Conservation (phyloP, 805 yeast species). For the Nakazawaea molendinolei region DNA sequence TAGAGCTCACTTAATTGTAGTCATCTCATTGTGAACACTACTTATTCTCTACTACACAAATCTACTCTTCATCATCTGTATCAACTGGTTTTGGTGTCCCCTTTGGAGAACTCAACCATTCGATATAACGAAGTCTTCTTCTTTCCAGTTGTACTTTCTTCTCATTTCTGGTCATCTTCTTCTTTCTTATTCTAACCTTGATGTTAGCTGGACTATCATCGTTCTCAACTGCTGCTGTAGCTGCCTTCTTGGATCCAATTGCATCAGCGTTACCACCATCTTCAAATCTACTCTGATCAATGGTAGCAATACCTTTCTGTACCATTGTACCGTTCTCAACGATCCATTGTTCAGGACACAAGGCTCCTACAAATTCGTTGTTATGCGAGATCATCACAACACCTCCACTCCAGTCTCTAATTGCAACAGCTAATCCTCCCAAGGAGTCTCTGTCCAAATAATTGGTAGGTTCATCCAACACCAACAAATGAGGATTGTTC, state of each 20-base stretch:
- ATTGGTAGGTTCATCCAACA: slow-evolving; percentile 96
- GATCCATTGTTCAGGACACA: slow-evolving; percentile 98
- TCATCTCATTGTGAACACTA: too few relatives aligned
- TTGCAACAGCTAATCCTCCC: slow-evolving; percentile 96
- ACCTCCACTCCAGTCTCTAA: slow-evolving; percentile 97
- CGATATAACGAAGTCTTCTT: slow-evolving; percentile 88
- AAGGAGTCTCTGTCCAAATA: slow-evolving; percentile 96
- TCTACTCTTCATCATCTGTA: slow-evolving; percentile 90
- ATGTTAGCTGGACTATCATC: slow-evolving; percentile 95
- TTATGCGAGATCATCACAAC: slow-evolving; percentile 98
- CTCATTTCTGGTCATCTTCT: slow-evolving; percentile 96
- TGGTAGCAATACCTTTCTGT: slow-evolving; percentile 70
- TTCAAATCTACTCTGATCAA: slow-evolving; percentile 77
- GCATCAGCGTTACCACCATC: slow-evolving; percentile 57
- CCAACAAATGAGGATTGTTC: slow-evolving; percentile 97
- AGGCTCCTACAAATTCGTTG: slow-evolving; percentile 92
- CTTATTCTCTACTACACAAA: too few relatives aligned
- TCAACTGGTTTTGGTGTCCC: slow-evolving; percentile 95
- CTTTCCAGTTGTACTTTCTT: slow-evolving; percentile 87
- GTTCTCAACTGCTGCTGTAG: slow-evolving; percentile 49
- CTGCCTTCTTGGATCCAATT: slow-evolving; percentile 36
- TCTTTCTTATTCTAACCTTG: slow-evolving; percentile 87
- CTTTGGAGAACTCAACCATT: slow-evolving; percentile 94
- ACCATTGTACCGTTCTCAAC: slow-evolving; percentile 89
- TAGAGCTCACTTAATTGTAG: too few relatives aligned